Conservation (phyloP, 2,329 filamentous ascomycete genomes). For the Leptographium lundbergii region DNA sequence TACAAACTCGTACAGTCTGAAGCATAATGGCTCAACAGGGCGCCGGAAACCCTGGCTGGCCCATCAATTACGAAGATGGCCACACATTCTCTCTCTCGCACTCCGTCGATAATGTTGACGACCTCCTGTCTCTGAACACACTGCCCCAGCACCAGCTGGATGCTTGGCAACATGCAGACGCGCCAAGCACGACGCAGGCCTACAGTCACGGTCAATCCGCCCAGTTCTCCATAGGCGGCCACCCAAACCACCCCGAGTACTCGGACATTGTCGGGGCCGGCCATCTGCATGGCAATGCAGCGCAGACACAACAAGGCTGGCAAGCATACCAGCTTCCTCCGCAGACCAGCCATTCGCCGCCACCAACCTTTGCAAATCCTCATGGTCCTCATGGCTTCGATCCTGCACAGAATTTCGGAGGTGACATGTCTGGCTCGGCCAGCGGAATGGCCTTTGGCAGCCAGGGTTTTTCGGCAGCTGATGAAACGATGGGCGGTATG, state of each 20-base stretch:
- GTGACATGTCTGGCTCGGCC: not conserved
- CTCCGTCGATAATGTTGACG: slow-evolving; percentile 4
- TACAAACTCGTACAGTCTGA: not conserved
- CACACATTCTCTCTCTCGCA: slow-evolving; percentile 5
- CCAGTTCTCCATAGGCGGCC: not conserved
- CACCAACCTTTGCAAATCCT: not conserved
- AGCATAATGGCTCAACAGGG: slow-evolving; percentile 12
- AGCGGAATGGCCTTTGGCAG: not conserved
- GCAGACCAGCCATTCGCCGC: not conserved
- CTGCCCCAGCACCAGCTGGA: slow-evolving; percentile 8
- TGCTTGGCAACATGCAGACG: slow-evolving; percentile 4
- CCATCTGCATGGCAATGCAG: not conserved
- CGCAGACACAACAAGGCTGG: slow-evolving; percentile 3
- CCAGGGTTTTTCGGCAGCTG: not conserved
- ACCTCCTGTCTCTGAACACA: slow-evolving; percentile 6
- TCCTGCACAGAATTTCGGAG: not conserved
- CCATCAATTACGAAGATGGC: slow-evolving; percentile 7
- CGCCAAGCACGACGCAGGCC: not conserved
- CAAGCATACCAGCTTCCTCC: not conserved
- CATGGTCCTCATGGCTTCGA: not conserved
- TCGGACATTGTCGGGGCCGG: not conserved
- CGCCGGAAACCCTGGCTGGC: slow-evolving; percentile 8
- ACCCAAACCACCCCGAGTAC: not conserved
- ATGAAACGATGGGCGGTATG: slow-evolving; percentile 1
- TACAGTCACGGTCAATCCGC: not conserved